phyloP scores from a whole-genome alignment of 2,329 filamentous ascomycete genomes.

The Pyrenochaeta sp. region DNA sequence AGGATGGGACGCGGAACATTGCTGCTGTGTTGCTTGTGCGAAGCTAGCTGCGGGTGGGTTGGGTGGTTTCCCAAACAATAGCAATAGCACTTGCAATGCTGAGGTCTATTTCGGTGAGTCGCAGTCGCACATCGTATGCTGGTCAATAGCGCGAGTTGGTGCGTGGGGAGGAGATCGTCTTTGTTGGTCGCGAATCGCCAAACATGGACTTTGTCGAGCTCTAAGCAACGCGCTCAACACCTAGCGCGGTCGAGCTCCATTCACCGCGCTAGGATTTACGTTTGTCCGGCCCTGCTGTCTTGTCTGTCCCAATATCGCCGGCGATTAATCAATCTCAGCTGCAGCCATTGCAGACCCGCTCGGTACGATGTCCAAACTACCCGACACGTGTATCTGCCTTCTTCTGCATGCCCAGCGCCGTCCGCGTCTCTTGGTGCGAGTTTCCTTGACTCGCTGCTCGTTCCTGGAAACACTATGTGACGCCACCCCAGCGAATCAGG shows the following conservation, averaged over 20 bases:
- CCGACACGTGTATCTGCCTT: conserved; percentile 12
- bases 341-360: conserved; percentile 7
- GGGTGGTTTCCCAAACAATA: conserved; percentile 12
- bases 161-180: not conserved
- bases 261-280: not conserved
- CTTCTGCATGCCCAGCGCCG: conserved; percentile 3
- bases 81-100: conserved; percentile 1
- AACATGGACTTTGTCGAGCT: conserved; percentile 24
- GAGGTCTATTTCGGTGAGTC: not conserved
- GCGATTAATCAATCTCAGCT: not conserved
- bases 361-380: not conserved
- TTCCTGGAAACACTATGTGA: conserved; percentile 16
- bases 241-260: conserved; percentile 16
- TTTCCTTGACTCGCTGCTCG: conserved; percentile 11
- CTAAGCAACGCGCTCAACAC: conserved; percentile 26
- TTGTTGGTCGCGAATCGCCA: conserved; percentile 17
- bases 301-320: not conserved
- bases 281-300: not conserved
- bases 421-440: not conserved
- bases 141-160: not conserved
- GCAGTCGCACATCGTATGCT: conserved; percentile 1
- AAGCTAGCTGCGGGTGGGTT: conserved; percentile 4
- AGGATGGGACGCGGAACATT: conserved; percentile 48
- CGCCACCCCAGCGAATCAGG: conserved; percentile 13
- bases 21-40: conserved; percentile 15